Base-by-base conservation (phyloP, 306 rosid species). In the Dalbergia oliveri region DNA sequence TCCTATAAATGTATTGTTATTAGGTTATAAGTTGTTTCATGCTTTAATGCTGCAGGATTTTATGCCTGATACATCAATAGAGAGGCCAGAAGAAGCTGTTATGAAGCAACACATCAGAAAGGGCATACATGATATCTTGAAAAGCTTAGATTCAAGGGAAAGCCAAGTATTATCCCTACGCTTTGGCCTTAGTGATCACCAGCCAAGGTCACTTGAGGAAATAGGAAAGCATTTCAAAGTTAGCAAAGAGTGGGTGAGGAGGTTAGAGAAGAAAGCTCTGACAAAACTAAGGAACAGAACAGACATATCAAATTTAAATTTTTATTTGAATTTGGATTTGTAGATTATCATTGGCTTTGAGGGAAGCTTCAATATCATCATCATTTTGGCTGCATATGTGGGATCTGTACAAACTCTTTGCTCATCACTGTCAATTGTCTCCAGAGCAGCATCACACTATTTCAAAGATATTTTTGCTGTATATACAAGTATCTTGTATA, bases 191-290 rank as follows among this genome's bases (percentile, higher is more conserved):
- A 31, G 67, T 35, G 89, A 87, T 86, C 79, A 69, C 79, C 83
- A 76, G 58, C 95, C 96, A 56, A 88, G 79, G 82, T 93, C 99
- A 19, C 96, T 91, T 9, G 93, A 89, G 70, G 92, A 93, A 43
- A 89, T 88, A 21, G 96, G 99, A 69, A 93, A 62, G 81, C 84
- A 83, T 71, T 88, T 88, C 77, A 75, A 65, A 34, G 91, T 95
- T 47, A 86, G 85, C 85, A 86, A 86, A 83, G 83, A 78, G 56
- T 88, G 99, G 95, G 88, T 93, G 76, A 84, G 98, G 66, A 91
- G 69, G 85, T 80, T 93, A 66, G 97, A 91, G 84, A 89, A 85
- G 87, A 90, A 88, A 44, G 97, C 96, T 68, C 86, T 91, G 26
- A 69, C 85, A 33, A 87, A 90, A 87, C 85, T 93, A 34, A 80